Evolutionary conservation across 2,329 filamentous ascomycete genomes (phyloP).

Genomic region (Niveomyces coronatus): DNA sequence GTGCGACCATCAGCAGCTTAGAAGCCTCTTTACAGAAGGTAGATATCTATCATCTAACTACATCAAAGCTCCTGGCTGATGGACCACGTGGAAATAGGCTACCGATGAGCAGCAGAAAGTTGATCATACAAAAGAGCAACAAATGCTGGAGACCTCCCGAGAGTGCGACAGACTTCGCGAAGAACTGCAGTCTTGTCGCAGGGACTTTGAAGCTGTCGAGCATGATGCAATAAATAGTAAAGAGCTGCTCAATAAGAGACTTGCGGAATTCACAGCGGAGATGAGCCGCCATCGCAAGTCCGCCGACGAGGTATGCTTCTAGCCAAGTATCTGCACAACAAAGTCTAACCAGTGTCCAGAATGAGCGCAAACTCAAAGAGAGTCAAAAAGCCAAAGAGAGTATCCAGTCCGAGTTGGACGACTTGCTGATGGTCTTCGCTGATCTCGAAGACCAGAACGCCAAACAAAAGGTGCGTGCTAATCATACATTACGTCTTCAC

Average conservation of each 20-base stretch:
- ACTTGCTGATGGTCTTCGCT: conserved; percentile 70
- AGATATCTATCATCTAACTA: not conserved
- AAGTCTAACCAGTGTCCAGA: conserved; percentile 15
- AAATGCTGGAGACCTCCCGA: conserved; percentile 36
- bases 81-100: conserved; percentile 22
- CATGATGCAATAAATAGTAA: conserved; percentile 13
- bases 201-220: conserved; percentile 22
- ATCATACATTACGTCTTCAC: not conserved
- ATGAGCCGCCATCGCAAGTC: conserved; percentile 15
- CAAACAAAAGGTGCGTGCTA: conserved; percentile 59
- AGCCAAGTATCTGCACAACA: not conserved
- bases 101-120: conserved; percentile 46
- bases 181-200: conserved; percentile 23
- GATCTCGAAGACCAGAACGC: conserved; percentile 69
- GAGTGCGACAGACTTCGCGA: conserved; percentile 25
- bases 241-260: conserved; percentile 19
- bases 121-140: conserved; percentile 27
- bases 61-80: not conserved
- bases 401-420: conserved; percentile 65
- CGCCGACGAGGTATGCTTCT: conserved; percentile 17
- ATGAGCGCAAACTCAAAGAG: conserved; percentile 20
- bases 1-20: conserved; percentile 48
- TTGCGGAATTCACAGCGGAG: conserved; percentile 14
- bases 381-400: conserved; percentile 53
- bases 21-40: conserved; percentile 54